Percentiles rank a stretch among this genome's conserved stretches.
Evolutionary conservation across 23 red algal genomes (phyloP).

Genomic region (Gracilaria vermiculophylla): DNA sequence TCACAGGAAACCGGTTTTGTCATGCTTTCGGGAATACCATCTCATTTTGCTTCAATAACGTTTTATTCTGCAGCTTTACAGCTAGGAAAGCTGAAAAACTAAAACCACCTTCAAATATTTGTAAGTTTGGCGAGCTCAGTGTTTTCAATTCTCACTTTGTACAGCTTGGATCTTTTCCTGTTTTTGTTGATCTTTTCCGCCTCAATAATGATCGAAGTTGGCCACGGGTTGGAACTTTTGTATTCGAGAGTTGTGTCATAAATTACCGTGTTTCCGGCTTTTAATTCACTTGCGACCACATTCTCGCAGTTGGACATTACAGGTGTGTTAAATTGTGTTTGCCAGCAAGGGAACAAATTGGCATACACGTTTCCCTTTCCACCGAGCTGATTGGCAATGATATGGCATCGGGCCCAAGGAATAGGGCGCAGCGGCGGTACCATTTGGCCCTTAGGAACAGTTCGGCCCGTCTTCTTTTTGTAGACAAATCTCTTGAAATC

Average conservation of each 20-base stretch:
- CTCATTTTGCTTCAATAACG: too few species aligned
- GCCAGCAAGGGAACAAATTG: conserved; percentile 13
- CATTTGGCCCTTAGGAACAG: background rate
- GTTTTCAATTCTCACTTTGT: conserved; percentile 19
- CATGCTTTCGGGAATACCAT: too few species aligned
- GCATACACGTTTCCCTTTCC: conserved; percentile 2
- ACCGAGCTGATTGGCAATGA: background rate
- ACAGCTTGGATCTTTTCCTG: background rate
- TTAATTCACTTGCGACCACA: background rate
- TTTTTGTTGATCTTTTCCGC: background rate
- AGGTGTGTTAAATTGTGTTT: background rate
- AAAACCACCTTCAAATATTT: conserved; percentile 7
- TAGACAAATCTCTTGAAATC: background rate
- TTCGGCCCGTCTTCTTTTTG: background rate
- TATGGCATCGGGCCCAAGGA: conserved; percentile 6
- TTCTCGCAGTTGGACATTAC: background rate
- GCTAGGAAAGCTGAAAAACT: too few species aligned
- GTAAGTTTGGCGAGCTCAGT: background rate
- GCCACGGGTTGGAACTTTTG: background rate
- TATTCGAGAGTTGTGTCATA: background rate
- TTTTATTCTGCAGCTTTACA: too few species aligned
- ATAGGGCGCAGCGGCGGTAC: background rate
- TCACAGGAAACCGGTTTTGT: too few species aligned
- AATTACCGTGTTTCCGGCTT: background rate
- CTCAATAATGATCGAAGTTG: background rate